phyloP scores from a whole-genome alignment of 768 basidiomycete genomes.

The Pleurotus sapidus region DNA sequence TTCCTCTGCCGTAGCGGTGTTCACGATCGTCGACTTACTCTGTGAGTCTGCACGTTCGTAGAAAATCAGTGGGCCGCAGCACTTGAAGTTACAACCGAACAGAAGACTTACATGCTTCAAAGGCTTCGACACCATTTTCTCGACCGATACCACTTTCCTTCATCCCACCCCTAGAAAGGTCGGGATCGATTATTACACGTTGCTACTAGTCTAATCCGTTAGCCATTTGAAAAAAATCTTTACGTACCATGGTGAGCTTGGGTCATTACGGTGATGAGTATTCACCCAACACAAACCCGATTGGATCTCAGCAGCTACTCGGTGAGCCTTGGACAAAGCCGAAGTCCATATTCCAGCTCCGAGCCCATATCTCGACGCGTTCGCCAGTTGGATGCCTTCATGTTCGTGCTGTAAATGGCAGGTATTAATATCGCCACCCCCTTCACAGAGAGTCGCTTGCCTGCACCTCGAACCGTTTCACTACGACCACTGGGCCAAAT shows the following conservation, averaged over 20 bases:
- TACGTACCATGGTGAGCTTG: slow-evolving; percentile 80
- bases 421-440: background rate
- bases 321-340: slow-evolving; percentile 72
- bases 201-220: background rate
- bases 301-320: slow-evolving; percentile 66
- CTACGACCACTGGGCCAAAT: slow-evolving; percentile 82
- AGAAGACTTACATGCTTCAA: slow-evolving; percentile 63
- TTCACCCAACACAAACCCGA: slow-evolving; percentile 86
- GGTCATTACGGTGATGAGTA: slow-evolving; percentile 87
- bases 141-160: slow-evolving; percentile 86
- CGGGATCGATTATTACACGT: background rate
- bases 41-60: slow-evolving; percentile 59
- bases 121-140: slow-evolving; percentile 83
- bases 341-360: slow-evolving; percentile 82
- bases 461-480: slow-evolving; percentile 41
- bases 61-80: background rate
- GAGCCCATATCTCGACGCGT: slow-evolving; percentile 75
- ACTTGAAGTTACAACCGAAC: background rate
- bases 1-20: slow-evolving; percentile 62
- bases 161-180: slow-evolving; percentile 73
- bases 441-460: background rate
- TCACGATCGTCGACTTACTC: slow-evolving; percentile 79
- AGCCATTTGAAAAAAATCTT: background rate
- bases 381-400: slow-evolving; percentile 69
- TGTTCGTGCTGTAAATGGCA: slow-evolving; percentile 43